Conservation (phyloP, 2,329 filamentous ascomycete species). For the Arthroderma uncinatum region DNA sequence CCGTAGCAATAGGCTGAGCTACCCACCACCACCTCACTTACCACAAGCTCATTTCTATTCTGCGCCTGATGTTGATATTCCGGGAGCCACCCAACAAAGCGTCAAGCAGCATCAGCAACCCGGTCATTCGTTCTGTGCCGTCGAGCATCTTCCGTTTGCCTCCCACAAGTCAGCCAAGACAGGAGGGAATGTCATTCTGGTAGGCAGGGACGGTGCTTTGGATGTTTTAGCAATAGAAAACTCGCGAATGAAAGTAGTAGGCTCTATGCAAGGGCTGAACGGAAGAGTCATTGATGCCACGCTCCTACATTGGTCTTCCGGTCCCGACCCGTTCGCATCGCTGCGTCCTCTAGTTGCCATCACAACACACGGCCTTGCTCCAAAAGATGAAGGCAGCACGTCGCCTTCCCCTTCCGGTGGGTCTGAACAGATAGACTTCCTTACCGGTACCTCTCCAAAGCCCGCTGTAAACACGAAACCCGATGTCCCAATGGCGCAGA, state of each 20-base stretch:
- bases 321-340: conserved; percentile 42
- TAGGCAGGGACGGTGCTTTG: conserved; percentile 69
- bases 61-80: conserved; percentile 58
- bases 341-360: conserved; percentile 66
- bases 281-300: conserved; percentile 75
- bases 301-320: conserved; percentile 59
- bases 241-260: conserved; percentile 57
- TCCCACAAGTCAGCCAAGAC: conserved; percentile 32
- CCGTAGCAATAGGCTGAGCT: conserved; percentile 19
- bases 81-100: conserved; percentile 23
- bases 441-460: conserved; percentile 20
- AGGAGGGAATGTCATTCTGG: conserved; percentile 55
- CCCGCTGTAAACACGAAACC: conserved; percentile 19
- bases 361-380: conserved; percentile 62
- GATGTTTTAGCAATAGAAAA: conserved; percentile 65
- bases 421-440: conserved; percentile 28
- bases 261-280: conserved; percentile 62
- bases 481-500: conserved; percentile 53
- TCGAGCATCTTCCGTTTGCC: conserved; percentile 54
- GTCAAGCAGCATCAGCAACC: background rate
- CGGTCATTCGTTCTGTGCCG: conserved; percentile 66
- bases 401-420: conserved; percentile 21
- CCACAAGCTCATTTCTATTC: conserved; percentile 68
- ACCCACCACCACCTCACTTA: conserved; percentile 55
- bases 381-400: conserved; percentile 30